Evolutionary conservation across 106 monocot genomes (phyloP), one percentile per base, ranked within the genome.

Genomic region (Dioscorea alata): DNA sequence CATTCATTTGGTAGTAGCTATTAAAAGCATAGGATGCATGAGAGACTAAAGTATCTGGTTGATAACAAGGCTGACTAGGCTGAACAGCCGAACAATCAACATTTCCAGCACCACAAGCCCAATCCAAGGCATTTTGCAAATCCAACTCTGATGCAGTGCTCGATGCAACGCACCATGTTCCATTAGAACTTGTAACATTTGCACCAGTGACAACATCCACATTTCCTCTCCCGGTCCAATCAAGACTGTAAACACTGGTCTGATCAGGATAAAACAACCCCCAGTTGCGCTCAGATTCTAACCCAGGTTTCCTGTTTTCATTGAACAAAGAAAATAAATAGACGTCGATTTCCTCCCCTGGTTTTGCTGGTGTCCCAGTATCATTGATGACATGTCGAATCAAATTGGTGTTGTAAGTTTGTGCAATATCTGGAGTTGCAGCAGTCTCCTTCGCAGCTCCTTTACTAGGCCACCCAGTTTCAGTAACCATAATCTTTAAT

Each of bases 91-190:
- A 86, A 62, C 97, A 97, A 75, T 97, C 97, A 28, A 92, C 89
- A 71, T 97, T 97, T 31, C 97, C 97, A 58, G 97, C 68, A 48
- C 97, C 97, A 58, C 97, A 97, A 60, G 97, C 97, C 97, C 97
- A 97, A 68, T 92, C 71, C 74, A 97, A 79, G 6, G 83, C 92
- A 83, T 75, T 92, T 56, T 90, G 80, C 63, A 97, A 63, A 62
- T 81, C 92, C 25, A 50, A 22, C 23, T 97, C 92, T 5, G 80
- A 79, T 65, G 87, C 84, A 83, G 70, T 85, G 51, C 35, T 61
- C 0, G 85, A 81, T 63, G 92, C 97, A 57, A 97, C 66, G 24
- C 97, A 97, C 97, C 97, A 97, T 15, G 92, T 90, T 8, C 82
- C 83, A 66, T 97, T 97, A 7, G 85, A 83, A 64, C 83, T 87